Percentiles rank a stretch among this genome's conserved stretches.
Conservation (phyloP, 73 alveolate species). For the Paramecium sonneborni region DNA sequence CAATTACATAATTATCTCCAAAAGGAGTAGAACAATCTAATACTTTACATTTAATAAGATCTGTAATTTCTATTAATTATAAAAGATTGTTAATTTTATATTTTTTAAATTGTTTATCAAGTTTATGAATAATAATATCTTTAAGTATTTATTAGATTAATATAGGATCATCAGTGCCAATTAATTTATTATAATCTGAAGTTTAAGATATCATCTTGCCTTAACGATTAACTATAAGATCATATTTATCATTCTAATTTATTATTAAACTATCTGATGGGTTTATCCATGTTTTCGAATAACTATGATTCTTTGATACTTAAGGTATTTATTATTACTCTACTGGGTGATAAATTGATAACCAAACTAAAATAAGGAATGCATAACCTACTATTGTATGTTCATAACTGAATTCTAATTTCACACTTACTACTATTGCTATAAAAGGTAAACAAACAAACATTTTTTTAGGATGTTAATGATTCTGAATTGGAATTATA, state of each 20-base stretch:
- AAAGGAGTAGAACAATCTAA: not conserved
- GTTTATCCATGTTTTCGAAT: not conserved
- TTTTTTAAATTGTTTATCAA: not conserved
- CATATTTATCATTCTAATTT: not conserved
- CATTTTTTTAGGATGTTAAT: not conserved
- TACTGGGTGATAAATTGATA: not conserved
- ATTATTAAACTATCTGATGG: not conserved
- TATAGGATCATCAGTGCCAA: not conserved
- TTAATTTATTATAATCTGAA: not conserved
- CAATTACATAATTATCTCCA: constrained; percentile 11
- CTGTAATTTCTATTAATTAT: not conserved
- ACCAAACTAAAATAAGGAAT: not conserved
- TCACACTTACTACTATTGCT: not conserved
- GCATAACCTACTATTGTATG: not conserved
- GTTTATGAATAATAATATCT: not conserved
- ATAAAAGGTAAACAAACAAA: not conserved
- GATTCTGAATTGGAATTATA: not conserved
- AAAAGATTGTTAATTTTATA: not conserved
- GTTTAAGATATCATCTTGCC: not conserved
- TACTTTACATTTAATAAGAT: not conserved
- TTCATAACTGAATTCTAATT: not conserved
- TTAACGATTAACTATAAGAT: not conserved
- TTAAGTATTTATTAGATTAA: not conserved
- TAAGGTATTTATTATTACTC: not conserved
- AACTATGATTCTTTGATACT: not conserved